Base-by-base conservation (phyloP, 495 filamentous ascomycete species). In the Tuber magnatum region DNA sequence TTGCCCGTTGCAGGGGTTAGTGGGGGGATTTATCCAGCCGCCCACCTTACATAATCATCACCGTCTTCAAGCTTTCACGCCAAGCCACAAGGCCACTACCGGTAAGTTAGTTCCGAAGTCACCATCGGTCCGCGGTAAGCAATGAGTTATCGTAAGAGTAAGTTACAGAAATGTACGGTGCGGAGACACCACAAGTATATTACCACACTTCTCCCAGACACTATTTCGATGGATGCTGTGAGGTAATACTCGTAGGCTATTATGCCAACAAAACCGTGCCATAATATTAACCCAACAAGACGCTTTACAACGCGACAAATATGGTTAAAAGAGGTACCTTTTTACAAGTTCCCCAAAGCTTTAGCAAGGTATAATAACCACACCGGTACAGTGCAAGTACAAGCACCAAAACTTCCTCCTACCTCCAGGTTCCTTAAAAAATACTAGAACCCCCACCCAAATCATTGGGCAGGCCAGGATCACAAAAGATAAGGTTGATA, bases 361-460 rank as follows among this genome's bases (percentile, higher is more conserved):
- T 65, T 65, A 12, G 28, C 56, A 65, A 35, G 28, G 56, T 32
- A 65, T 18, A 18, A 65, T 65, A 35, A 35, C 56, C 56, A 28
- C 35, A 65, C 28, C 28, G 16, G 16, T 20, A 7, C 56, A 65
- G 56, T 65, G 32, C 28, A 35, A 65, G 56, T 10, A 20, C 56
- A 18, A 65, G 28, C 56, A 65, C 56, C 32, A 65, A 18, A 65
- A 65, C 28, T 32, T 61, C 56, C 28, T 35, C 56, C 56, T 65
- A 35, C 56, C 16, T 65, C 56, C 56, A 65, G 56, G 56, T 65
- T 65, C 56, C 56, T 65, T 65, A 65, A 65, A 65, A 65, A 65
- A 65, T 65, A 65, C 56, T 28, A 35, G 56, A 65, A 65, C 56
- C 56, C 56, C 56, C 56, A 65, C 56, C 56, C 56, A 65, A 65